phyloP scores from a whole-genome alignment of 1,139 yeast genomes.

The Pichia sp. region DNA sequence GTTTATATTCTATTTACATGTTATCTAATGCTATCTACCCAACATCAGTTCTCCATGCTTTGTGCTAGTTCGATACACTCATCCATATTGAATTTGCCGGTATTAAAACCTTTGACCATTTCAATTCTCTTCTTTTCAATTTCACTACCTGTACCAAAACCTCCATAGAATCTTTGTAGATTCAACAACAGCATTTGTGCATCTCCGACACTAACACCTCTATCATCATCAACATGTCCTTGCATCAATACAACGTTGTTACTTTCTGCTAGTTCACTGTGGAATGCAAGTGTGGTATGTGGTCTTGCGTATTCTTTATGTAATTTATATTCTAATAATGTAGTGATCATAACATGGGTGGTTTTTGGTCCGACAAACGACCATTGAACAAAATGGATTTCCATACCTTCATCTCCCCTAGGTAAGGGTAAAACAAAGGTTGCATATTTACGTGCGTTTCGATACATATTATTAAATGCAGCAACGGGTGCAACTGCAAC shows the following conservation, averaged over 20 bases:
- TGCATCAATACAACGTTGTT: conserved; percentile 78
- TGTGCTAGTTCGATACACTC: conserved; percentile 65
- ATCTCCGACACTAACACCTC: conserved; percentile 51
- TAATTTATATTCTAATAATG: conserved; percentile 85
- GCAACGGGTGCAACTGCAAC: conserved; percentile 56
- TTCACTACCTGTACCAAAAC: conserved; percentile 38
- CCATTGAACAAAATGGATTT: conserved; percentile 94
- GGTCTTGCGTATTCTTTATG: conserved; percentile 93
- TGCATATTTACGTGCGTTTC: conserved; percentile 69
- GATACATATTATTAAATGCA: conserved; percentile 54
- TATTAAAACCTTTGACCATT: conserved; percentile 60
- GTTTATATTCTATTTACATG: neutral
- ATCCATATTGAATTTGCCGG: conserved; percentile 65
- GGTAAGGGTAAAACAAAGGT: conserved; percentile 68
- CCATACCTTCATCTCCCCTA: conserved; percentile 41
- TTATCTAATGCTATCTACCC: neutral
- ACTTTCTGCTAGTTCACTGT: conserved; percentile 61
- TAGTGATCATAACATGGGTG: conserved; percentile 83
- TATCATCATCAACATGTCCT: conserved; percentile 72
- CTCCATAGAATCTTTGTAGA: conserved; percentile 85
- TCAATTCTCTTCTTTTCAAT: conserved; percentile 43
- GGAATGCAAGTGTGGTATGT: conserved; percentile 86
- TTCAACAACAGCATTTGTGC: conserved; percentile 75
- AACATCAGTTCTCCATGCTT: conserved; percentile 46
- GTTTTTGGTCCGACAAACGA: conserved; percentile 79